Evolutionary conservation across 768 basidiomycete genomes (phyloP).

Genomic region (Tylopilus plumbeoviolaceoides): DNA sequence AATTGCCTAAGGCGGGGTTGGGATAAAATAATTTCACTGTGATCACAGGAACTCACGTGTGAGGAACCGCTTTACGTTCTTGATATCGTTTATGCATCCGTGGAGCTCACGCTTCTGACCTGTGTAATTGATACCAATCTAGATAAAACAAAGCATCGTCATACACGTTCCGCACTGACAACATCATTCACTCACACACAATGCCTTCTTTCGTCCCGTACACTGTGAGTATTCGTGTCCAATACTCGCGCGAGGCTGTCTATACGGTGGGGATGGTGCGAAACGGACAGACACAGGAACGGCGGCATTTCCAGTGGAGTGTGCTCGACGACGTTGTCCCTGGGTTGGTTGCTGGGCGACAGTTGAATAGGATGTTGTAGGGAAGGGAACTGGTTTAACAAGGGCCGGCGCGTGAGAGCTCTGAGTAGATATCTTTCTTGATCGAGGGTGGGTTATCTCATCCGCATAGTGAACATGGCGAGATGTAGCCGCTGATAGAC

Average conservation of each 20-base stretch:
- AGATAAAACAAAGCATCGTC: not conserved
- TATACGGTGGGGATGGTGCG: slow-evolving; percentile 4
- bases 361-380: not conserved
- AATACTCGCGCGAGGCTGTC: not conserved
- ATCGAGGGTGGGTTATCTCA: slow-evolving; percentile 3
- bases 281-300: not conserved
- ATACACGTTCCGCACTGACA: not conserved
- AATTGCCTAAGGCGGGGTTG: slow-evolving; percentile 31
- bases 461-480: slow-evolving; percentile 28
- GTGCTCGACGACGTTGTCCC: slow-evolving; percentile 18
- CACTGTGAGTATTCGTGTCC: slow-evolving; percentile 45
- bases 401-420: not conserved
- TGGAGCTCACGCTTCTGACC: slow-evolving; percentile 60
- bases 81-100: slow-evolving; percentile 82
- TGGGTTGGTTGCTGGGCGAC: slow-evolving; percentile 5
- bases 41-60: slow-evolving; percentile 39
- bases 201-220: slow-evolving; percentile 48
- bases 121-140: slow-evolving; percentile 80
- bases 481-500: slow-evolving; percentile 14
- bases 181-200: slow-evolving; percentile 33
- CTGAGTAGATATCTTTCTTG: slow-evolving; percentile 10
- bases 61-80: slow-evolving; percentile 64
- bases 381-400: not conserved
- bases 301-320: slow-evolving; percentile 16
- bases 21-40: not conserved